Percentiles rank a stretch among this genome's conserved stretches.
Evolutionary conservation across 441 rosid species (phyloP).

Genomic region (Aquilaria agallochum): DNA sequence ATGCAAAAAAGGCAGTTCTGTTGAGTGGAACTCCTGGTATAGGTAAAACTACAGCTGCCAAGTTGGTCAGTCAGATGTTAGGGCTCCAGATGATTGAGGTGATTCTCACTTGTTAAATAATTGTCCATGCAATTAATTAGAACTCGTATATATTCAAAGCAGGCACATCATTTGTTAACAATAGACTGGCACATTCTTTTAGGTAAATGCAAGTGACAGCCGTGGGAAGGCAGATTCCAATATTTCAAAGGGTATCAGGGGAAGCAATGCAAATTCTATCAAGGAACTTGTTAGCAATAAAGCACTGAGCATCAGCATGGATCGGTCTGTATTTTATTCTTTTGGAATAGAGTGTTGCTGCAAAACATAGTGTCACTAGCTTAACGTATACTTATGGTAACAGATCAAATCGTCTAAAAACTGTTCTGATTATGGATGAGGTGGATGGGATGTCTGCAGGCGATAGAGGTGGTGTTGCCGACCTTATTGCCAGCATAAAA

Average conservation of each 20-base stretch:
- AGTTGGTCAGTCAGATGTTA: slow-evolving; percentile 86
- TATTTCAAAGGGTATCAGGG: slow-evolving; percentile 85
- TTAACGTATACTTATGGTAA: slow-evolving; percentile 27
- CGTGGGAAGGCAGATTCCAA: slow-evolving; percentile 92
- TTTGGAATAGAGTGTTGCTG: not conserved
- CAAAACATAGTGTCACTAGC: not conserved
- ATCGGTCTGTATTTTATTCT: slow-evolving; percentile 47
- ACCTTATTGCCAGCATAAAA: slow-evolving; percentile 95
- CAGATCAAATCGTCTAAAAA: slow-evolving; percentile 73
- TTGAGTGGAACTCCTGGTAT: slow-evolving; percentile 96
- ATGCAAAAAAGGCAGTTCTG: slow-evolving; percentile 79
- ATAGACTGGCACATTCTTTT: slow-evolving; percentile 1
- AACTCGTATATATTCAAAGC: too few species aligned
- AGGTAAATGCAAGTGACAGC: slow-evolving; percentile 99
- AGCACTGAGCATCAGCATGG: slow-evolving; percentile 56
- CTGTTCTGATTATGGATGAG: slow-evolving; percentile 98
- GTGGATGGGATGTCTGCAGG: slow-evolving; percentile 99
- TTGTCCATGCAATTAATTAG: too few species aligned
- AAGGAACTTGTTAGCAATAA: slow-evolving; percentile 95
- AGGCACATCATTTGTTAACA: too few species aligned
- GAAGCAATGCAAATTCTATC: slow-evolving; percentile 92
- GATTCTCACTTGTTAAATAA: slow-evolving; percentile 6
- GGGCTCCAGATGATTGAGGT: slow-evolving; percentile 97
- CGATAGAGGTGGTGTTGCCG: slow-evolving; percentile 97
- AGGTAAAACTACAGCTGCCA: slow-evolving; percentile 95